Evolutionary conservation across 352 stramenopile genomes (phyloP), one percentile per base, ranked within the genome.

Genomic region (Elongisporangium anandrum): DNA sequence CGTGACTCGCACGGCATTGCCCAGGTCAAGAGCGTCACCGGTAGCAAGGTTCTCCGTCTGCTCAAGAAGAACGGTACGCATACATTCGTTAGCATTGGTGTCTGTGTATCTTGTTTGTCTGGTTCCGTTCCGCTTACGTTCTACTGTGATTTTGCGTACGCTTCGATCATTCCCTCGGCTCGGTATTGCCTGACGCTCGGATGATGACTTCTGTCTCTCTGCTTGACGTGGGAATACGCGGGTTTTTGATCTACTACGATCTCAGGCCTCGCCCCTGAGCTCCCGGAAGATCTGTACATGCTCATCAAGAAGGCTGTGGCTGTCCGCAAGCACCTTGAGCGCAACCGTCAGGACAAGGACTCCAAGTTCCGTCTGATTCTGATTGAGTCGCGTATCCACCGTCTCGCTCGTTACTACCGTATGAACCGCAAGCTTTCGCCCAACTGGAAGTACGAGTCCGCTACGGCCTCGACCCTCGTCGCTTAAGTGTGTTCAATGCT

Each of bases 291-390:
- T 87, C 85, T 99, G 68, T 99, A 99, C 94, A 99, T 99, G 94
- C 90, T 99, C 57, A 99, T 99, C 91, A 99, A 99, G 95, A 99
- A 99, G 92, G 98, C 98, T 59, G 98, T 99, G 68, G 91, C 97
- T 70, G 97, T 99, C 41, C 94, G 98, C 73, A 99, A 99, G 88
- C 97, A 99, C 88, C 85, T 99, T 56, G 97, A 99, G 81, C 87
- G 94, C 68, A 99, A 99, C 87, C 92, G 97, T 77, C 97, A 99
- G 81, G 98, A 99, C 85, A 99, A 99, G 87, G 97, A 99, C 86
- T 98, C 96, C 74, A 99, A 99, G 92, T 99, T 99, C 92, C 94
- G 97, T 81, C 90, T 99, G 47, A 99, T 99, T 97, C 89, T 99
- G 48, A 99, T 99, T 72, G 98, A 99, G 89, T 98, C 88, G 73